Conservation (phyloP, 495 filamentous ascomycete genomes). For the Bacidia gigantensis region DNA sequence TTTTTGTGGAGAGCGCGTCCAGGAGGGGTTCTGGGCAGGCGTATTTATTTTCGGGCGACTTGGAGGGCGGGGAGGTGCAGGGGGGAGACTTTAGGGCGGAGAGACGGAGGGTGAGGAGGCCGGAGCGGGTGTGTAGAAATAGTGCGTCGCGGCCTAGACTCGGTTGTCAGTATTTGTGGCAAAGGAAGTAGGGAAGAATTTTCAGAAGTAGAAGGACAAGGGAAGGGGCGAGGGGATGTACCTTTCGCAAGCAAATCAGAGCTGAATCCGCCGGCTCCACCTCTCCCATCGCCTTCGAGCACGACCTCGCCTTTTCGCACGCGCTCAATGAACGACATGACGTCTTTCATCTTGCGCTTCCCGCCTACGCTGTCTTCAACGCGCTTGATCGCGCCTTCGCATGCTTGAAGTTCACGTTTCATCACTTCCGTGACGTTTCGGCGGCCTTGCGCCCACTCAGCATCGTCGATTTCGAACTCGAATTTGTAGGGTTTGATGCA, state of each 20-base stretch:
- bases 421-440: slow-evolving; percentile 65
- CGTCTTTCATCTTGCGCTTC: slow-evolving; percentile 71
- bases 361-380: slow-evolving; percentile 67
- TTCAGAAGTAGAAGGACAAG: too few species aligned
- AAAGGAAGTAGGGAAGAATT: not conserved
- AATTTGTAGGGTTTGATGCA: slow-evolving; percentile 99
- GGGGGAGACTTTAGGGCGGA: slow-evolving; percentile 74
- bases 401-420: slow-evolving; percentile 70
- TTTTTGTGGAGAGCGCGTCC: slow-evolving; percentile 89
- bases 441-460: slow-evolving; percentile 73
- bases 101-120: slow-evolving; percentile 81
- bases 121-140: slow-evolving; percentile 82
- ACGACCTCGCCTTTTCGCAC: slow-evolving; percentile 71
- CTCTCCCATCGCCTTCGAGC: slow-evolving; percentile 66
- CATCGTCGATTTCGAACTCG: slow-evolving; percentile 82
- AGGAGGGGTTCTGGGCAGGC: slow-evolving; percentile 95
- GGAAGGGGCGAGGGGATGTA: not conserved
- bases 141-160: slow-evolving; percentile 63
- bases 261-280: slow-evolving; percentile 75
- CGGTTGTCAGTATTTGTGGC: slow-evolving; percentile 33
- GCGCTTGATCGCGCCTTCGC: slow-evolving; percentile 60
- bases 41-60: slow-evolving; percentile 54
- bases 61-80: slow-evolving; percentile 56
- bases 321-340: slow-evolving; percentile 80
- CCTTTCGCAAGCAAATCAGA: slow-evolving; percentile 62